Evolutionary conservation across 2,329 filamentous ascomycete genomes (phyloP).

Genomic region (Xylaria sp.): DNA sequence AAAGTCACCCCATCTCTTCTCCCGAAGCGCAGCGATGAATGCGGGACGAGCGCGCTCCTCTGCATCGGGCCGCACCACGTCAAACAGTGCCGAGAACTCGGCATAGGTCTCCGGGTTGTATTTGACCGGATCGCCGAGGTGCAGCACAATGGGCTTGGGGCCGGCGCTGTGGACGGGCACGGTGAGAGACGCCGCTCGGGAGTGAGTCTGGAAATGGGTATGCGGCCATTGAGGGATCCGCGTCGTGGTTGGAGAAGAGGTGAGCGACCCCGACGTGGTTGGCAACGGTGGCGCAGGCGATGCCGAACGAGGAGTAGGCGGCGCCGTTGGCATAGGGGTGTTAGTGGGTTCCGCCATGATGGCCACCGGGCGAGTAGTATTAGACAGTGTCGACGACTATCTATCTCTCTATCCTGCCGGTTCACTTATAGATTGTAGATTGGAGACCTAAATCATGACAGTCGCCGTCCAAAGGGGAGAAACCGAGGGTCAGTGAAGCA

Average conservation of each 20-base stretch:
- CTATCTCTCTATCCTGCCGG: neutral
- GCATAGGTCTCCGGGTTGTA: constrained; percentile 61
- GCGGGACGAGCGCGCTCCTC: constrained; percentile 61
- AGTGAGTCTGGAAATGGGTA: constrained; percentile 28
- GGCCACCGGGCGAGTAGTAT: neutral
- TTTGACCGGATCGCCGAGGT: constrained; percentile 73
- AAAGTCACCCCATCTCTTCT: constrained; percentile 66
- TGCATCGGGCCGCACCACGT: constrained; percentile 61
- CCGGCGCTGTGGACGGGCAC: constrained; percentile 36
- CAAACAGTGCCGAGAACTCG: constrained; percentile 55
- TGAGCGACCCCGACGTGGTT: constrained; percentile 33
- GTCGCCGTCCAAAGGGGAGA: neutral
- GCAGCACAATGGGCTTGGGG: constrained; percentile 69
- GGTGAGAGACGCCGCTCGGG: constrained; percentile 31
- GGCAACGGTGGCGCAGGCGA: constrained; percentile 51
- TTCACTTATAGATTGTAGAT: neutral
- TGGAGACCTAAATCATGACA: neutral
- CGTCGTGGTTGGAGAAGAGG: constrained; percentile 34
- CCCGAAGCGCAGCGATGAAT: constrained; percentile 60
- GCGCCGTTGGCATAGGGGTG: constrained; percentile 56
- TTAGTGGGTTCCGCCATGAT: constrained; percentile 60
- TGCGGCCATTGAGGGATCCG: constrained; percentile 32
- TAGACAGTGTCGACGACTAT: neutral
- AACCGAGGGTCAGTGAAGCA: constrained; percentile 2
- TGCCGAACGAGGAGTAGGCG: constrained; percentile 56